These are phyloP conservation scores for Platanus orientalis DNA, from an alignment of 164 flowering plant species.

Conservation along the genomic window DNA sequence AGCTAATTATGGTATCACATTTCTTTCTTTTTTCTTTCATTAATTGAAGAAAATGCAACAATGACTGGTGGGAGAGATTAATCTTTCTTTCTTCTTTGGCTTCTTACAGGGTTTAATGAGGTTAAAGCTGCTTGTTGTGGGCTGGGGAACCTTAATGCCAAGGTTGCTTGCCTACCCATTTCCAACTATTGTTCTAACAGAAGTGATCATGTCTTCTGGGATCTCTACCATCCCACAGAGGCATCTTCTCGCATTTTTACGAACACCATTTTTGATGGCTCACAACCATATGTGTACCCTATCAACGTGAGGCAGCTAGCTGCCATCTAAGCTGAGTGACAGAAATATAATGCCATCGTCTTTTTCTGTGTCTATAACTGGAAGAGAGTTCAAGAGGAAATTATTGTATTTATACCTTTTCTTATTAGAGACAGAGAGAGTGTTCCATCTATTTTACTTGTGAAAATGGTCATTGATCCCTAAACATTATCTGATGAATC, in stretches of 20 bases:
- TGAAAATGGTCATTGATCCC: too few relatives aligned
- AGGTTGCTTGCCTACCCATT: constrained; percentile 51
- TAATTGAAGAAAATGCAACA: too few relatives aligned
- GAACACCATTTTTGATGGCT: constrained; percentile 38
- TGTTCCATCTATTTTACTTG: too few relatives aligned
- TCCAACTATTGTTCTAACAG: constrained; percentile 56
- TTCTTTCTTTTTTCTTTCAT: too few relatives aligned
- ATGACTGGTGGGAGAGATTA: too few relatives aligned
- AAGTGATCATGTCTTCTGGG: constrained; percentile 78
- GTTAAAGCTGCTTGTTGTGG: constrained; percentile 92
- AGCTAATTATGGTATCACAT: constrained; percentile 40
- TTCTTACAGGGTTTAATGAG: constrained; percentile 54
- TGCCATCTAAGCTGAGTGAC: constrained; percentile 12
- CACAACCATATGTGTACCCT: constrained; percentile 33
- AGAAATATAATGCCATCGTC: not conserved
- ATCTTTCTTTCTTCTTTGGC: not conserved
- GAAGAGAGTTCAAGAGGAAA: too few relatives aligned
- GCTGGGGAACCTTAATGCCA: constrained; percentile 48
- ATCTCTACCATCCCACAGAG: constrained; percentile 74
- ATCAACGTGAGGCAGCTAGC: constrained; percentile 45
- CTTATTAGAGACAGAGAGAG: too few relatives aligned
- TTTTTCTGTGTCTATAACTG: not conserved
- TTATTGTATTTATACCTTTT: too few relatives aligned
- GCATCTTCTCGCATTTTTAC: constrained; percentile 36
- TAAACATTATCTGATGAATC: too few relatives aligned